Evolutionary conservation across 2,329 filamentous ascomycete genomes (phyloP), one percentile per base, ranked within the genome.

Genomic region (Cladorrhinum sp.): DNA sequence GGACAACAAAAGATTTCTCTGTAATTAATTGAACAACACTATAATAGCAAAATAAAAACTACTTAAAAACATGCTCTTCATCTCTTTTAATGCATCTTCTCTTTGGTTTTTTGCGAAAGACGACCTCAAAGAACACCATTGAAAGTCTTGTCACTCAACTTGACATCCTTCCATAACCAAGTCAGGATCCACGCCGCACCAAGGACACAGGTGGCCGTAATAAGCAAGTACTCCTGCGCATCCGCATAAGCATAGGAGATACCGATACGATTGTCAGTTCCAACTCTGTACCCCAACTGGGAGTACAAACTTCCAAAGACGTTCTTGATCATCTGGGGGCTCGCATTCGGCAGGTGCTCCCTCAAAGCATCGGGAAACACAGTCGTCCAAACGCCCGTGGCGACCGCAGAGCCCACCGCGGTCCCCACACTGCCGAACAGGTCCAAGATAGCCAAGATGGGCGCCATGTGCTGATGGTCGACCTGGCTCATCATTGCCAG

Each of bases 401-500:
- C 74, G 10, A 76, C 63, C 7, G 74, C 70, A 45, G 68, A 72
- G 6, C 74, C 74, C 41, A 75, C 67, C 1, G 73, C 74, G 0
- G 71, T 70, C 8, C 75, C 75, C 20, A 75, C 63, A 48, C 74
- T 75, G 25, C 67, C 68, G 23, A 72, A 69, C 24, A 76, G 64
- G 2, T 70, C 72, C 50, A 75, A 60, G n/a, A 77, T 67, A 2
- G 74, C 74, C 58, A 77, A 68, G 51, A 74, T 68, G 23, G 72
- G 74, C 29, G 79, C 78, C 13, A 81, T 73, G 25, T 78, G 74
- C 25, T 76, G 71, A 50, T 79, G 78, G 55, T 73, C 75, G 5
- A 75, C 76, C 12, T 76, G 73, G 0, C 77, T 73, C 78, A 83
- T 81, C 62, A 81, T 77, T 4, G 81, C 80, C 73, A 85, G 81